Evolutionary conservation across 306 rosid species (phyloP).

Genomic region (Abrus pulchellus): DNA sequence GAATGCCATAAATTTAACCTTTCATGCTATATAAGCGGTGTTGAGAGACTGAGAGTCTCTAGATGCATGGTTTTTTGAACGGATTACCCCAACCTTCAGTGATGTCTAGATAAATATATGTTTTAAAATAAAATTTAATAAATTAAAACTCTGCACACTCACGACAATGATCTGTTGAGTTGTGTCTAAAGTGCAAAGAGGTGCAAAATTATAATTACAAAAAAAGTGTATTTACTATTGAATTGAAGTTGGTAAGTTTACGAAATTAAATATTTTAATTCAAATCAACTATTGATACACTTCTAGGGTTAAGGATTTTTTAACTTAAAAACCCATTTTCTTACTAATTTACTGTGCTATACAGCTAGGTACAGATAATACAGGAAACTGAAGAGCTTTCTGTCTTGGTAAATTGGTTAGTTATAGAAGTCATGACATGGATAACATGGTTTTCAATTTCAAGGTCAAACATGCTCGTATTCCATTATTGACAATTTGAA

Average conservation of each 20-base stretch:
- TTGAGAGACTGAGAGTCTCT: too few relatives aligned
- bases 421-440: background rate
- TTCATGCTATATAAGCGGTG: background rate
- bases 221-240: too few relatives aligned
- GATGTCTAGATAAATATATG: background rate
- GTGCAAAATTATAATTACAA: too few relatives aligned
- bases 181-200: too few relatives aligned
- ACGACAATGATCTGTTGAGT: too few relatives aligned
- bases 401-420: background rate
- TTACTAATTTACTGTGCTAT: background rate
- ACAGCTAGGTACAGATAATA: background rate
- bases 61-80: background rate
- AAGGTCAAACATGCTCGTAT: slow-evolving; percentile 20
- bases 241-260: too few relatives aligned
- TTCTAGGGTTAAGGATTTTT: too few relatives aligned
- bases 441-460: slow-evolving; percentile 35
- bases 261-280: too few relatives aligned
- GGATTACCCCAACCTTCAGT: background rate
- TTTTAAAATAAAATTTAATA: background rate
- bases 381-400: slow-evolving; percentile 5
- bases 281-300: too few relatives aligned
- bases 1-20: background rate
- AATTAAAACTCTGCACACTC: background rate
- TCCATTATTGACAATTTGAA: slow-evolving; percentile 37
- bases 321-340: too few relatives aligned